These are phyloP conservation scores for Delitschia confertaspora DNA, from an alignment of 495 filamentous ascomycete species.

Conservation along the genomic window DNA sequence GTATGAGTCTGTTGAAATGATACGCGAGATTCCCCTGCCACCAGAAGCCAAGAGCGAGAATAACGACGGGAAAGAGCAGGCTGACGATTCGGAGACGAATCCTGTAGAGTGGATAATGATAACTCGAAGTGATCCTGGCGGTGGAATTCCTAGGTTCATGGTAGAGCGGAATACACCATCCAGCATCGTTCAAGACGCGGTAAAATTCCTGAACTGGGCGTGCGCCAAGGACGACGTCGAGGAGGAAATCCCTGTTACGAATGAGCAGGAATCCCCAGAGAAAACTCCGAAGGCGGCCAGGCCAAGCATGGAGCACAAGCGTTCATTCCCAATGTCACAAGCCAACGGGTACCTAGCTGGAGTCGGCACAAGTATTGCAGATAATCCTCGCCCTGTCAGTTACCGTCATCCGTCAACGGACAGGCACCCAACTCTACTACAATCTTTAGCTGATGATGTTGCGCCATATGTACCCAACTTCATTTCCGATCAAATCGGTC, in stretches of 20 bases:
- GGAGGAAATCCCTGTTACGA: slow-evolving; percentile 29
- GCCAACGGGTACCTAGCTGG: slow-evolving; percentile 26
- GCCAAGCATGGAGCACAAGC: slow-evolving; percentile 13
- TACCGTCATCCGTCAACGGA: slow-evolving; percentile 8
- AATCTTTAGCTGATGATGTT: slow-evolving; percentile 7
- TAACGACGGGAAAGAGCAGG: slow-evolving; percentile 30
- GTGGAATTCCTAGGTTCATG: slow-evolving; percentile 87
- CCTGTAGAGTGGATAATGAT: slow-evolving; percentile 96
- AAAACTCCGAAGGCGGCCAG: slow-evolving; percentile 14
- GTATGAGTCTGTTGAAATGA: slow-evolving; percentile 88
- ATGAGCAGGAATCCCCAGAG: slow-evolving; percentile 4
- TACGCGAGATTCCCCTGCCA: slow-evolving; percentile 63
- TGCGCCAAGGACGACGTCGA: slow-evolving; percentile 44
- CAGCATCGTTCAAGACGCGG: slow-evolving; percentile 72
- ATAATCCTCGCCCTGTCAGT: slow-evolving; percentile 6
- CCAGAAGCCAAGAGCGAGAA: slow-evolving; percentile 36
- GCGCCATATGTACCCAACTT: slow-evolving; percentile 11
- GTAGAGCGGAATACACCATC: slow-evolving; percentile 84
- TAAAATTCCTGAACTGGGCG: slow-evolving; percentile 82
- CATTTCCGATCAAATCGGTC: slow-evolving; percentile 5
- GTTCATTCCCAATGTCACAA: slow-evolving; percentile 15
- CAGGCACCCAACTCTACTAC: slow-evolving; percentile 2
- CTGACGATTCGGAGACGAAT: slow-evolving; percentile 46
- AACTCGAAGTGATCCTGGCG: slow-evolving; percentile 87
- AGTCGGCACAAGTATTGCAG: slow-evolving; percentile 22